A percentile compares a stretch with the other conserved stretches of the same genome.
These are phyloP conservation scores for Backusella tarrabulga DNA, from an alignment of 192 early-diverging fungal species.

Conservation along the genomic window DNA sequence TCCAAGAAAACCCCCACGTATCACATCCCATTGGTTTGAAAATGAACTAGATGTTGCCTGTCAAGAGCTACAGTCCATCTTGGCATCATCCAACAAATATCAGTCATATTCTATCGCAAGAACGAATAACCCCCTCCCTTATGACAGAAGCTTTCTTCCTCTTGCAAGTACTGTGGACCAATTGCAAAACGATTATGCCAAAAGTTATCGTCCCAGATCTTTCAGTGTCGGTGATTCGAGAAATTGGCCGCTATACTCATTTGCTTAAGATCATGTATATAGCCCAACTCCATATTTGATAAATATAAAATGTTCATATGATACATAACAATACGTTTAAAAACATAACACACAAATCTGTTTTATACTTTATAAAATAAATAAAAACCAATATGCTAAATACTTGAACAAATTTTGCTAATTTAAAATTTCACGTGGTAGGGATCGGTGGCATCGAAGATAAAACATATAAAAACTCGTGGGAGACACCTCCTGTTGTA, in stretches of 20 bases:
- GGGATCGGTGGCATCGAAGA: background rate
- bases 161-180: background rate
- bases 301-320: background rate
- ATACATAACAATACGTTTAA: background rate
- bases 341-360: background rate
- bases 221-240: conserved; percentile 23
- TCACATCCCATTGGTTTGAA: background rate
- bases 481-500: background rate
- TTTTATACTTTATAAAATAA: background rate
- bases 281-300: background rate
- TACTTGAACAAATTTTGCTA: background rate
- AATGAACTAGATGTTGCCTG: conserved; percentile 15
- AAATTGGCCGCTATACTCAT: background rate
- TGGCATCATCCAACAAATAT: background rate
- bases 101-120: conserved; percentile 8
- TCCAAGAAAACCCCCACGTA: conserved; percentile 15
- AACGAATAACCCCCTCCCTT: conserved; percentile 18
- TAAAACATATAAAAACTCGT: background rate
- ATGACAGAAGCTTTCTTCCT: conserved; percentile 19
- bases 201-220: conserved; percentile 17
- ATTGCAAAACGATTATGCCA: background rate
- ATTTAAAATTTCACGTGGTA: background rate
- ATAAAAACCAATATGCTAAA: background rate
- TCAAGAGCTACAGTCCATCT: conserved; percentile 17
- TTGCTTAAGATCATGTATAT: conserved; percentile 3